A percentile compares a stretch with the other conserved stretches of the same genome.
phyloP scores from a whole-genome alignment of 179 eudicot species.

The Sideroxylon spinosum region DNA sequence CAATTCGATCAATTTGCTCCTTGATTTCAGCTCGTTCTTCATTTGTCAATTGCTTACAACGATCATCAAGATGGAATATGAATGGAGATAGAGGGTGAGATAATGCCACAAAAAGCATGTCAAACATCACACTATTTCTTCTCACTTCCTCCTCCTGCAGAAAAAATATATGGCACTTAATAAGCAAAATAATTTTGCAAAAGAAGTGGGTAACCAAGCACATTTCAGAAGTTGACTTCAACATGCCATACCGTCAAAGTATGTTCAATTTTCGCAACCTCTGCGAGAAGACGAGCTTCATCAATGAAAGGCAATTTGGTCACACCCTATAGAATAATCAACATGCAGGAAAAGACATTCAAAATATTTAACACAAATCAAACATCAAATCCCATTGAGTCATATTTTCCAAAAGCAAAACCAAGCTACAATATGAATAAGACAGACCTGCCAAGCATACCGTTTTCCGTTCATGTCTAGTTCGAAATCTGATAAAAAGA shows the following conservation, averaged over 20 bases:
- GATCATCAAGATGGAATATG: constrained; percentile 82
- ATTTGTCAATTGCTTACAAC: constrained; percentile 59
- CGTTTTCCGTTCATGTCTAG: constrained; percentile 98
- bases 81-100: constrained; percentile 85
- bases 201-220: neutral
- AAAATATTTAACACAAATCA: constrained; percentile 6
- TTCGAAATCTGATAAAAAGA: constrained; percentile 66
- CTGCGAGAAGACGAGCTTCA: constrained; percentile 81
- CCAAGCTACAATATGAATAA: constrained; percentile 12
- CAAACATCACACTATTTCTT: constrained; percentile 76
- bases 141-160: constrained; percentile 76
- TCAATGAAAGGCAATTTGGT: constrained; percentile 94
- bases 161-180: constrained; percentile 2
- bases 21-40: constrained; percentile 43
- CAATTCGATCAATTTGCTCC: constrained; percentile 65
- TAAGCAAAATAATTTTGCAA: constrained; percentile 12
- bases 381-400: neutral
- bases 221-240: constrained; percentile 9
- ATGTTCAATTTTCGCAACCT: constrained; percentile 76
- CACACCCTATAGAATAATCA: constrained; percentile 53
- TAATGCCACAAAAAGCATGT: constrained; percentile 72
- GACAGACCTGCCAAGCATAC: constrained; percentile 79
- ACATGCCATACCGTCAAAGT: constrained; percentile 64
- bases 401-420: neutral
- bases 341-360: constrained; percentile 12